Evolutionary conservation across 1,139 yeast species (phyloP), one percentile per base, ranked within the genome.

Genomic region (Kurtzmaniella quercitrusa): DNA sequence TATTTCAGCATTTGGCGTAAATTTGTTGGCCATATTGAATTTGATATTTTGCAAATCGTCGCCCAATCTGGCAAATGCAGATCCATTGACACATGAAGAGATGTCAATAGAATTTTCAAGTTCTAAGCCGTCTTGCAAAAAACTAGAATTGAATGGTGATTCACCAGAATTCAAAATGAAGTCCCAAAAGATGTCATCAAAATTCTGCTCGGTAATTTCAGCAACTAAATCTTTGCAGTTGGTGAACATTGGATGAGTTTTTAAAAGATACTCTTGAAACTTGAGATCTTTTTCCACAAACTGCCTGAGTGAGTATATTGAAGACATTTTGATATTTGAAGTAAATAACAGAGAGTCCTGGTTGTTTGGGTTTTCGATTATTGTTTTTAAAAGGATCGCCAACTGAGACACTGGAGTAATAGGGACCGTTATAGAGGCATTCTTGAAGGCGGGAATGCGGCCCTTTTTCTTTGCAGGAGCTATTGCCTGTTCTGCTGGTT

Each of bases 271-370:
- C 39, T 65, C 69, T 48, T 66, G 71, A 42, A 74, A 71, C 43
- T 64, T 66, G 30, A 64, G 53, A 45, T 78, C 78, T 45, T 75
- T 74, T 39, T 78, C 82, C 61, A 71, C 68, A 53, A 74, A 78
- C 47, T 79, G 81, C 41, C 72, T 60, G 45, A 80, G 58, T 14
- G 73, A 71, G 55, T 75, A 78, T 3, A 70, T 53, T 0, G 80
- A 70, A 0, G 80, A 70, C 32, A 59, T 54, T 45, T 66, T 61
- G 8, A 61, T 59, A 16, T 55, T 54, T n/a, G 61, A 51, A 23
- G 56, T 60, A 12, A 52, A 45, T 16, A 58, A 47, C 3, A 61
- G 51, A 1, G 62, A 61, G 48, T 68, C 74, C 43, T 63, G 65
- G 1, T 40, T 36, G 2, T 54, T 46, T 35, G 52, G 59, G 23